These are phyloP conservation scores for Vitis vinifera DNA, from an alignment of 164 flowering plant species.

Conservation along the genomic window DNA sequence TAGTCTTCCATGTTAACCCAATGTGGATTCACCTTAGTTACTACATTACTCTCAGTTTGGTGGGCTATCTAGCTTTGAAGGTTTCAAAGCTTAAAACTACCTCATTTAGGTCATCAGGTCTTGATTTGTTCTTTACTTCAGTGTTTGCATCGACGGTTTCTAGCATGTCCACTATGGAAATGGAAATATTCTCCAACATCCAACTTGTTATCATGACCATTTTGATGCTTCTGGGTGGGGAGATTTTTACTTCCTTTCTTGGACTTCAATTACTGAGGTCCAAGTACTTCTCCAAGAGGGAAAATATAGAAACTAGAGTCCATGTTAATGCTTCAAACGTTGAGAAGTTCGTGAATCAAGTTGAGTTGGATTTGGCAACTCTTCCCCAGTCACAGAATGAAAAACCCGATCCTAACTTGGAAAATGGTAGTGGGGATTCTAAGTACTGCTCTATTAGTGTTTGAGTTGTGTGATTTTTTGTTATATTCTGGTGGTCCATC, in stretches of 20 bases:
- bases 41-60: conserved; percentile 33
- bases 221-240: conserved; percentile 75
- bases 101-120: conserved; percentile 13
- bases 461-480: conserved; percentile 36
- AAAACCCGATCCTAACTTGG: background rate
- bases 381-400: background rate
- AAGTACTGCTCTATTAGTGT: conserved; percentile 18
- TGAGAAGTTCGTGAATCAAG: background rate
- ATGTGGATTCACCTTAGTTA: conserved; percentile 47
- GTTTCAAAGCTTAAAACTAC: conserved; percentile 27
- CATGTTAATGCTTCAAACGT: background rate
- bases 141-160: conserved; percentile 74
- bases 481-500: conserved; percentile 38
- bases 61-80: conserved; percentile 45
- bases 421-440: conserved; percentile 5
- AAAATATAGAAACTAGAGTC: background rate
- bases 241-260: conserved; percentile 62
- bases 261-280: conserved; percentile 30
- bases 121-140: conserved; percentile 74
- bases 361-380: conserved; percentile 11
- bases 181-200: conserved; percentile 75
- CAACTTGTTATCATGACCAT: conserved; percentile 63
- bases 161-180: conserved; percentile 80
- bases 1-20: conserved; percentile 24
- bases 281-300: conserved; percentile 12